Percentiles rank a stretch among this genome's conserved stretches.
Evolutionary conservation across 2,329 filamentous ascomycete genomes (phyloP).

Genomic region (Elsinoe batatas): DNA sequence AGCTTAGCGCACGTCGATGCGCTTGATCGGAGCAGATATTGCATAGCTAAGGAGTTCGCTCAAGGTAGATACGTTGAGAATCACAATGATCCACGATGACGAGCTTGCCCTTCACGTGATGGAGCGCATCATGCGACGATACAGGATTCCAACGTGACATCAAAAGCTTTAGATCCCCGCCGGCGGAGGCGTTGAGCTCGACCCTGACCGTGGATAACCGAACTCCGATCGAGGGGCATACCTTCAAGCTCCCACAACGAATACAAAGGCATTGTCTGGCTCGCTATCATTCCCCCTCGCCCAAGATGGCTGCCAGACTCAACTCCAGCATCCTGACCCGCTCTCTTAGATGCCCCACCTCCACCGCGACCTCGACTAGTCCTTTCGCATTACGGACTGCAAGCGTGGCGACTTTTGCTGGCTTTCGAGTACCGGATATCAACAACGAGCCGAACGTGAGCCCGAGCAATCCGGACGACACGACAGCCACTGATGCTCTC

Average conservation of each 20-base stretch:
- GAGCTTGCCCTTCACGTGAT: neutral
- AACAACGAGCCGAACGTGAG: conserved; percentile 93
- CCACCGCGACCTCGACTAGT: conserved; percentile 17
- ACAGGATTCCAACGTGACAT: no score
- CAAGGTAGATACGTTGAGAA: neutral
- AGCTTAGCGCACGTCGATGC: no score
- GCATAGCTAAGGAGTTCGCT: neutral
- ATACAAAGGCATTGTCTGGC: neutral
- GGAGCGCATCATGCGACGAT: no score
- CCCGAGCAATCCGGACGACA: conserved; percentile 5
- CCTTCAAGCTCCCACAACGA: neutral
- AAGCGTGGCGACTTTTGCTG: conserved; percentile 53
- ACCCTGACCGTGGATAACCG: neutral
- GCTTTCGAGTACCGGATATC: conserved; percentile 79
- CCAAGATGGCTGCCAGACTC: conserved; percentile 4
- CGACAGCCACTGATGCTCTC: conserved; percentile 10
- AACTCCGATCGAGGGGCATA: neutral
- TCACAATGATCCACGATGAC: neutral
- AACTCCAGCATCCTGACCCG: neutral
- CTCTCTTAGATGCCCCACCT: neutral
- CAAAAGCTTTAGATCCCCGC: neutral
- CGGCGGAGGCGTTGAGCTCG: neutral
- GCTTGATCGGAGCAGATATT: neutral
- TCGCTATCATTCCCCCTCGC: neutral
- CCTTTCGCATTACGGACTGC: conserved; percentile 3